Percentiles rank a stretch among this genome's conserved stretches.
Evolutionary conservation across 306 rosid genomes (phyloP).

Genomic region (Acacia crassicarpa): DNA sequence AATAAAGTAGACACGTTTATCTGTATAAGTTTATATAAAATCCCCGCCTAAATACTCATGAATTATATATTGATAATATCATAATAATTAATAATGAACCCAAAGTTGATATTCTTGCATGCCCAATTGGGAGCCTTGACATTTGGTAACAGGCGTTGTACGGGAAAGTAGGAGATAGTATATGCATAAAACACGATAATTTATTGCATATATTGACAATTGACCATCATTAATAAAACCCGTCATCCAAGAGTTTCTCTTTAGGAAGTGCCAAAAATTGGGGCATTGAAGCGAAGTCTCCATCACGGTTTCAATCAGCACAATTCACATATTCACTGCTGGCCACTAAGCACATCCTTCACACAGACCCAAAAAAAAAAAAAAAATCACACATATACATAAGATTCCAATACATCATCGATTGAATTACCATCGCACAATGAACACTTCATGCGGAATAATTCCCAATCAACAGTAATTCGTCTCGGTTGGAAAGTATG

Average conservation of each 20-base stretch:
- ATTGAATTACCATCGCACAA: constrained; percentile 53
- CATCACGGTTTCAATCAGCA: constrained; percentile 62
- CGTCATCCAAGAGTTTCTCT: not conserved
- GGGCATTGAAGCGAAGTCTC: constrained; percentile 53
- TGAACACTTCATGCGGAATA: constrained; percentile 49
- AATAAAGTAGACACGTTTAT: not conserved
- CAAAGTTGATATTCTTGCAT: constrained; percentile 14
- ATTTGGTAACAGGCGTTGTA: not conserved
- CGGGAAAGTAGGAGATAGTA: not conserved
- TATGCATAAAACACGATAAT: constrained; percentile 8
- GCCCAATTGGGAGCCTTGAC: not conserved
- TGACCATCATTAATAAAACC: constrained; percentile 20
- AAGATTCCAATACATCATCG: constrained; percentile 54
- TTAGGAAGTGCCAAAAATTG: constrained; percentile 27
- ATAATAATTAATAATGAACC: not conserved
- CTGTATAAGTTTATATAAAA: too few species aligned
- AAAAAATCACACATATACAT: constrained; percentile 49
- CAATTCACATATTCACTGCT: constrained; percentile 59
- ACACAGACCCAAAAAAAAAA: constrained; percentile 35
- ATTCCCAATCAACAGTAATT: constrained; percentile 61
- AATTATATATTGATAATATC: not conserved
- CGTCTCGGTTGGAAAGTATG: constrained; percentile 61
- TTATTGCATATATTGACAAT: constrained; percentile 25
- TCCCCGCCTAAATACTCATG: not conserved
- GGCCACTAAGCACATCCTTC: constrained; percentile 70